Percentiles rank a stretch among this genome's conserved stretches.
These are phyloP conservation scores for Sugiyamaella novakii DNA, from an alignment of 1,139 yeast genomes.

Conservation along the genomic window DNA sequence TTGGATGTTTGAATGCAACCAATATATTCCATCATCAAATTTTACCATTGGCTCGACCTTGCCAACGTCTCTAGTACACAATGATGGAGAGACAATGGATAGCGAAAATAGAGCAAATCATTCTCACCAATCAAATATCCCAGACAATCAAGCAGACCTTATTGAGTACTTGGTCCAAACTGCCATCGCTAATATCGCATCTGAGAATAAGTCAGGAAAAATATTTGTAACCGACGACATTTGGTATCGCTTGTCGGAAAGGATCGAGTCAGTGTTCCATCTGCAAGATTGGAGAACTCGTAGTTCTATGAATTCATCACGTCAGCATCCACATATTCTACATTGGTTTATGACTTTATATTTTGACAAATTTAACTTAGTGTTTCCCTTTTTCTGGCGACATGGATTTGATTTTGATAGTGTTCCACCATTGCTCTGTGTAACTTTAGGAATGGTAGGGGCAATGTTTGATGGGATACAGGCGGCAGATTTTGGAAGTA, in stretches of 20 bases:
- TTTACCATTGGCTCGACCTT: too few relatives aligned
- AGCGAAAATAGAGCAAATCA: too few relatives aligned
- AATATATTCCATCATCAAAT: background rate
- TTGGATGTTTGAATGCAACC: constrained; percentile 7
- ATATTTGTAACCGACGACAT: background rate
- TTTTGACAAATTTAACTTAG: constrained; percentile 7
- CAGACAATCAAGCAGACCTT: background rate
- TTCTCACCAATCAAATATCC: background rate
- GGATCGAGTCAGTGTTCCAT: constrained; percentile 1
- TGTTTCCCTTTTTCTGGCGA: constrained; percentile 10
- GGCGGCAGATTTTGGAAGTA: background rate
- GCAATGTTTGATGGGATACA: constrained; percentile 5
- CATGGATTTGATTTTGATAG: constrained; percentile 14
- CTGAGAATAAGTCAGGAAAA: background rate
- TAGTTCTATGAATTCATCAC: background rate
- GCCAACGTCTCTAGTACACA: background rate
- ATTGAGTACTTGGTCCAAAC: background rate
- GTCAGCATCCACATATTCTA: constrained; percentile 8
- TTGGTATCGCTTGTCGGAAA: constrained; percentile 10
- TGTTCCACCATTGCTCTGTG: constrained; percentile 7
- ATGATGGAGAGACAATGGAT: too few relatives aligned
- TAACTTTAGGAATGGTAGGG: constrained; percentile 15
- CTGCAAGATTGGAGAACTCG: constrained; percentile 8
- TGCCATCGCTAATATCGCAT: background rate
- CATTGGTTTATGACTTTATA: constrained; percentile 8